Evolutionary conservation across 164 flowering plant species (phyloP), one percentile per base, ranked within the genome.

Genomic region (Macadamia tetraphylla): DNA sequence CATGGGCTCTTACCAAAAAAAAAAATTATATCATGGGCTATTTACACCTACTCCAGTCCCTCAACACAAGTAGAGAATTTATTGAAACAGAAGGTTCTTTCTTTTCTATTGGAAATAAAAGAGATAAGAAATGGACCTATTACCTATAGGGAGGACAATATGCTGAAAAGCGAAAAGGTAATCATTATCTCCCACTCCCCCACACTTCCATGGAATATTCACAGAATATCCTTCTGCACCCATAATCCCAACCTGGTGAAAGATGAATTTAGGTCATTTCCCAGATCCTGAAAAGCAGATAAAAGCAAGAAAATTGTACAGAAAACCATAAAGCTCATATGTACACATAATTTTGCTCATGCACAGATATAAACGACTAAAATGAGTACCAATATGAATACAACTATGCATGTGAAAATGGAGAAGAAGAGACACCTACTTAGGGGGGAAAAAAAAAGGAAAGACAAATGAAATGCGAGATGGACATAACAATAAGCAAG

Each of bases 171-270:
- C 97, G 81, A 86, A 94, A 66, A 91, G 66, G 70, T 94, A 94
- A 77, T 94, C 98, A 73, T 83, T 83, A 73, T 94, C 97, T n/a
- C 96, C 96, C 78, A 94, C 90, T 71, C 96, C 97, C 6, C 88
- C 89, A 67, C 88, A 78, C 66, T 89, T 90, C 98, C 98, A 94
- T 23, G 97, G 98, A 75, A 94, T 62, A 85, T 94, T 94, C 52
- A 94, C 95, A 74, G 88, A 94, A 61, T 83, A 90, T 15, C 98
- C 98, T 85, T 91, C 94, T 18, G 94, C 98, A 55, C 94, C 98
- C 75, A 67, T 73, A 7, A 66, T 78, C 46, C 98, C 98, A 76
- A 94, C 88, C 98, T 94, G 81, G 75, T 18, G 29, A 60, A 67
- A n/a, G 43, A 14, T 63, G 23, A 17, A 5, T 40, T 35, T 30